A percentile compares a stretch with the other conserved stretches of the same genome.
Conservation (phyloP, 2,329 filamentous ascomycete genomes). For the Pseudogymnoascus sp. region DNA sequence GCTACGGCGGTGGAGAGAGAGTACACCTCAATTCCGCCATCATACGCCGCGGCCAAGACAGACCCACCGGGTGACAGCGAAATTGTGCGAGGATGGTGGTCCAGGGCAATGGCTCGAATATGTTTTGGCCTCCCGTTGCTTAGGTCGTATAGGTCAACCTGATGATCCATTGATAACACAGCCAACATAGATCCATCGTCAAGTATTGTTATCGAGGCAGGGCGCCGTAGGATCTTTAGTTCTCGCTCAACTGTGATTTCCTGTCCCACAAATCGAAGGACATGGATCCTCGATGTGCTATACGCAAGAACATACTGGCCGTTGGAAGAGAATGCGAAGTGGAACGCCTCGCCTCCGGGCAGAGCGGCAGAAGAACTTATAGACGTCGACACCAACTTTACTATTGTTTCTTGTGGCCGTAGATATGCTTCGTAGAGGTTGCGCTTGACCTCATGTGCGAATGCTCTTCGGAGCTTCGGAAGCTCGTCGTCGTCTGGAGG, state of each 20-base stretch:
- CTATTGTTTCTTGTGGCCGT: constrained; percentile 60
- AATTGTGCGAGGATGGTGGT: constrained; percentile 71
- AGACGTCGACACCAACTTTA: constrained; percentile 76
- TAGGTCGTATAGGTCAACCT: constrained; percentile 80
- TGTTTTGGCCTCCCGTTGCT: constrained; percentile 56
- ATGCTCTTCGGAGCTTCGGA: constrained; percentile 54
- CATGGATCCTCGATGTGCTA: constrained; percentile 77
- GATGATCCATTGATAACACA: constrained; percentile 73
- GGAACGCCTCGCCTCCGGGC: constrained; percentile 77
- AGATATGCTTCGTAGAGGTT: constrained; percentile 73
- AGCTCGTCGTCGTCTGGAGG: constrained; percentile 44
- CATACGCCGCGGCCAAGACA: constrained; percentile 76
- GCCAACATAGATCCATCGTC: constrained; percentile 72
- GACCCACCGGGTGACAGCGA: constrained; percentile 74
- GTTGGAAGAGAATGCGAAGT: constrained; percentile 70
- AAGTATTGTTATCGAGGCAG: constrained; percentile 68
- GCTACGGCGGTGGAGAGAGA: constrained; percentile 58
- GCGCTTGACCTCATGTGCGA: constrained; percentile 64
- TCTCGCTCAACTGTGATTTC: constrained; percentile 63
- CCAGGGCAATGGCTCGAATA: constrained; percentile 67
- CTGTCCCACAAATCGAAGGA: constrained; percentile 59
- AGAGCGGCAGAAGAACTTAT: constrained; percentile 71
- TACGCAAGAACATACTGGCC: constrained; percentile 71
- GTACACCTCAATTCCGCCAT: constrained; percentile 82
- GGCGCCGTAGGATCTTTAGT: constrained; percentile 70